Percentiles rank a stretch among this genome's conserved stretches.
These are phyloP conservation scores for Botrytis deweyae DNA, from an alignment of 2,329 filamentous ascomycete species.

Conservation along the genomic window DNA sequence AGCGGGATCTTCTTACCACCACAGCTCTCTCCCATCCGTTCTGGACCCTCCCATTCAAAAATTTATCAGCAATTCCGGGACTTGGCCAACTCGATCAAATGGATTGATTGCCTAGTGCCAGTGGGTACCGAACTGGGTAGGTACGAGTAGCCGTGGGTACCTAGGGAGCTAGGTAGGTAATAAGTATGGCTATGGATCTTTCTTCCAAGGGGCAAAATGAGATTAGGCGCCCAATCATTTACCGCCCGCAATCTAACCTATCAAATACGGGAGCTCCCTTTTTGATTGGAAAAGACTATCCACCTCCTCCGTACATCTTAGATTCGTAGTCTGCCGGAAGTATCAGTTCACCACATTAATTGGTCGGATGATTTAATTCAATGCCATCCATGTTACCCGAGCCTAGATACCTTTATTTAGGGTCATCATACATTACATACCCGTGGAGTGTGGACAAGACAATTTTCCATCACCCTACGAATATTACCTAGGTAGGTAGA, in stretches of 20 bases:
- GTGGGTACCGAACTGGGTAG: background rate
- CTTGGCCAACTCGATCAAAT: background rate
- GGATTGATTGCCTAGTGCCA: background rate
- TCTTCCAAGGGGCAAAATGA: slow-evolving; percentile 2
- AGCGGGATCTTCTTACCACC: background rate
- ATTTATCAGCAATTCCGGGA: background rate
- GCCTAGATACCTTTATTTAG: background rate
- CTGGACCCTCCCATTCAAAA: background rate
- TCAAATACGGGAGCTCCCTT: slow-evolving; percentile 10
- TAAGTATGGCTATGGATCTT: background rate
- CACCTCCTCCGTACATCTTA: background rate
- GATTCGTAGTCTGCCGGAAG: background rate
- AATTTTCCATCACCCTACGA: background rate
- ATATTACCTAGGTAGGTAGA: background rate
- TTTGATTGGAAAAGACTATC: background rate
- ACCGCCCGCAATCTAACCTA: slow-evolving; percentile 16
- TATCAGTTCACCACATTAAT: background rate
- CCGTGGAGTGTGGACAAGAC: background rate
- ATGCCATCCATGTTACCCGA: background rate
- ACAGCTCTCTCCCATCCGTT: background rate
- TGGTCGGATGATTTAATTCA: background rate
- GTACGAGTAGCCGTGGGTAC: too few relatives aligned
- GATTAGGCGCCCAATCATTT: slow-evolving; percentile 21
- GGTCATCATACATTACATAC: background rate
- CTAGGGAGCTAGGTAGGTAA: too few relatives aligned